Percentiles rank a stretch among this genome's conserved stretches.
phyloP scores from a whole-genome alignment of 192 early-diverging fungal genomes.

The Coemansia sp. region DNA sequence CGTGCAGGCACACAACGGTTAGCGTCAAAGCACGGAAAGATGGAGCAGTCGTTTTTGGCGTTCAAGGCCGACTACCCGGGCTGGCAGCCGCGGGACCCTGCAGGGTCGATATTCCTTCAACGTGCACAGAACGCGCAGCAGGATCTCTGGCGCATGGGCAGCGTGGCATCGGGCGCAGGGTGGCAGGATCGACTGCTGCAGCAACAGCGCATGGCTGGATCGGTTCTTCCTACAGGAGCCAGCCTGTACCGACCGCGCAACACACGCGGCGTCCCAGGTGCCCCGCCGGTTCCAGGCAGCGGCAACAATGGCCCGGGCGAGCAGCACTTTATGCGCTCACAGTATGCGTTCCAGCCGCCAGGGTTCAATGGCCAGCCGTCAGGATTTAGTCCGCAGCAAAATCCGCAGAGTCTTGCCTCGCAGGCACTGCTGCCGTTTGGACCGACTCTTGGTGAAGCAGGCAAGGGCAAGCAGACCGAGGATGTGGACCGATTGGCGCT shows the following conservation, averaged over 20 bases:
- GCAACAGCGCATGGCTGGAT: constrained; percentile 52
- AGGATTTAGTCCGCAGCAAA: constrained; percentile 19
- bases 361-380: constrained; percentile 34
- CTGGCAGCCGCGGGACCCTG: constrained; percentile 83
- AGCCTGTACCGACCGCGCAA: constrained; percentile 34
- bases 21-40: constrained; percentile 87
- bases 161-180: constrained; percentile 16
- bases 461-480: constrained; percentile 15
- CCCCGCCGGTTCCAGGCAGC: constrained; percentile 19
- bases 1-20: constrained; percentile 59
- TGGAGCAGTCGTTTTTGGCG: constrained; percentile 96
- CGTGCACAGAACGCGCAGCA: constrained; percentile 55
- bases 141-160: constrained; percentile 43
- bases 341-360: constrained; percentile 45
- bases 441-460: constrained; percentile 28
- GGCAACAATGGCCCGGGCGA: constrained; percentile 2
- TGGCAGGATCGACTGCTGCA: constrained; percentile 53
- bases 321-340: constrained; percentile 17
- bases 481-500: constrained; percentile 29
- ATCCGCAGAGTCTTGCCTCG: constrained; percentile 25
- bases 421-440: constrained; percentile 51
- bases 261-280: constrained; percentile 4
- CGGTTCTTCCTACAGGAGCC: constrained; percentile 45
- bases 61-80: constrained; percentile 94
- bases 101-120: constrained; percentile 78